phyloP scores from a whole-genome alignment of 2,329 filamentous ascomycete species.

The Orbilia oligospora region DNA sequence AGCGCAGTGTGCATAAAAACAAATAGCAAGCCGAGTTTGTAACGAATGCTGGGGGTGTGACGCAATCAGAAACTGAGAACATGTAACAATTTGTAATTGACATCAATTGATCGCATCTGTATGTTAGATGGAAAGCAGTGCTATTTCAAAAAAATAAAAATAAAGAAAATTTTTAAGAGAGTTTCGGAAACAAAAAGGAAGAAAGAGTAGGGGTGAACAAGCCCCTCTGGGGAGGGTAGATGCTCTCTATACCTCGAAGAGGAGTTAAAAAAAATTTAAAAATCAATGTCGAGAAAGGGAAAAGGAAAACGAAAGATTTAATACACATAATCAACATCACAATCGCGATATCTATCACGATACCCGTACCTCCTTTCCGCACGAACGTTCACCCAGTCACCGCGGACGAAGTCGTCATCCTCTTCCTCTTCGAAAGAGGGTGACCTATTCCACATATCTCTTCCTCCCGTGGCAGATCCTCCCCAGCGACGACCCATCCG shows the following conservation, averaged over 20 bases:
- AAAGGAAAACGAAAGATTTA: neutral
- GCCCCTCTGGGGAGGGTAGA: no score
- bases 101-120: no score
- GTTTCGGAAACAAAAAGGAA: no score
- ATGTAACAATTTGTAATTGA: no score
- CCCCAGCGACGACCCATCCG: neutral
- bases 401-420: conserved; percentile 7
- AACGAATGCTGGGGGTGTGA: no score
- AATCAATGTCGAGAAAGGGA: neutral
- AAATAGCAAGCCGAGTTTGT: no score
- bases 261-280: neutral
- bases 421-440: conserved; percentile 26
- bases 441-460: conserved; percentile 18
- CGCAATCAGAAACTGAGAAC: no score
- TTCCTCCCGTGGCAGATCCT: neutral
- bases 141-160: no score
- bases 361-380: conserved; percentile 1
- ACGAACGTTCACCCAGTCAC: conserved; percentile 17
- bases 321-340: conserved; percentile 14
- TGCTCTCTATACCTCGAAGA: neutral
- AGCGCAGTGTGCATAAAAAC: no score
- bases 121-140: no score
- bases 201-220: no score
- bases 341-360: conserved; percentile 15
- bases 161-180: no score